Conservation (phyloP, 164 flowering plant genomes). For the Euptelea pleiosperma region DNA sequence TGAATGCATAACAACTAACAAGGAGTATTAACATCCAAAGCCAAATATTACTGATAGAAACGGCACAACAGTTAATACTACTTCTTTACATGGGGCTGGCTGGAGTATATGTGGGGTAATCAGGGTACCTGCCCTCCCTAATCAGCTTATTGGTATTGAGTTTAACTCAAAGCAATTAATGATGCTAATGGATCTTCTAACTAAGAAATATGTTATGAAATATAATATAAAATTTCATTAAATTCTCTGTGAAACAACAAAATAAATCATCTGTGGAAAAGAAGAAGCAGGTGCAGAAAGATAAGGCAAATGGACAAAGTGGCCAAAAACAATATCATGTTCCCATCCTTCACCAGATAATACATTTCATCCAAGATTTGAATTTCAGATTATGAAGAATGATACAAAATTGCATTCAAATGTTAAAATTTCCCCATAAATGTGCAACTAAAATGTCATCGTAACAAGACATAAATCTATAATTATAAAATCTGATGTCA, state of each 20-base stretch:
- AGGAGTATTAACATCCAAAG: no score
- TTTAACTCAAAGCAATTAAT: neutral
- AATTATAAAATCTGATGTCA: no score
- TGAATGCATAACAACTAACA: no score
- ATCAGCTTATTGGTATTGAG: neutral
- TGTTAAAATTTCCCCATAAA: neutral
- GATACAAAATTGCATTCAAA: neutral
- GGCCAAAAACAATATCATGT: conserved; percentile 58
- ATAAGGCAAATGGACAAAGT: conserved; percentile 48
- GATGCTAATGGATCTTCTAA: neutral
- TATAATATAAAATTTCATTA: neutral
- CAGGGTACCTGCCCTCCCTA: no score
- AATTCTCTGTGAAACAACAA: neutral
- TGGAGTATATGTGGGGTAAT: no score
- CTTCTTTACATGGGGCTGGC: no score
- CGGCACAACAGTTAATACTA: no score
- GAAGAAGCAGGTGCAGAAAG: conserved; percentile 66
- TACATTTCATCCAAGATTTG: conserved; percentile 6
- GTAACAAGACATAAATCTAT: neutral
- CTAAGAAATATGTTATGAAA: neutral
- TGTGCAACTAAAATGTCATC: neutral
- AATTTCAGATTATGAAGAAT: conserved; percentile 3
- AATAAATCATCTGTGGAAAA: conserved; percentile 68
- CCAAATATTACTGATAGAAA: no score
- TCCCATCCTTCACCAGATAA: conserved; percentile 71